Base-by-base conservation (phyloP, 768 basidiomycete genomes). In the Hydnum rufescens region DNA sequence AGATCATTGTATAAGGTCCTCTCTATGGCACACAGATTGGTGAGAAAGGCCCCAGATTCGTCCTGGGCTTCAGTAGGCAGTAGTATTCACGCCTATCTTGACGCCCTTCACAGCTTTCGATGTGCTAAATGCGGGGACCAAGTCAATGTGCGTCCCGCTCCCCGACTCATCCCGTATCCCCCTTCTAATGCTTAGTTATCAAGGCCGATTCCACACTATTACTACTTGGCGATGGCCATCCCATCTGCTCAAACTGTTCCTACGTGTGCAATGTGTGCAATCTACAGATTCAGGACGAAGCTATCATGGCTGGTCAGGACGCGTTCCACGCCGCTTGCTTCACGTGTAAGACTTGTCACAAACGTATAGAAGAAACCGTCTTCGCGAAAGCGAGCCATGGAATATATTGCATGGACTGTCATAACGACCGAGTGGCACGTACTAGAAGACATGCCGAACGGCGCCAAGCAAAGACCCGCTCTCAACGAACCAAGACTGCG, bases 231-330 rank as follows among this genome's bases (percentile, higher is more conserved):
- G 93, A 99, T 66, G 95, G 95, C 23, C 87, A 83, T n/a, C 95
- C 95, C 34, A 90, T 99, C 49, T 92, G 86, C 62, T 78, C 83
- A 42, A 79, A 83, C 60, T 93, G 89, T 70, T 88, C 88, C 3
- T 93, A 93, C 69, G 80, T 80, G 60, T 99, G 95, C 72, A 93
- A 82, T 62, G 82, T 96, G 53, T 99, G 95, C 68, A 79, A 80
- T 44, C 77, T 78, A 53, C 86, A 90, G 43, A 99, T 99, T 58
- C 80, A 92, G 53, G 92, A 99, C 68, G 95, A 99, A 63, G 95
- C 95, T 5, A 96, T 97, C 65, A 96, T 99, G 87, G 93, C 95
- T 4, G 95, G 89, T 55, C 90, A 99, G 65, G 95, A 97, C 63
- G 88, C 89, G 0, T 99, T 97, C 60, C 95, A 97, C 64, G 92